These are phyloP conservation scores for Alternaria novae-zelandiae DNA, from an alignment of 2,329 filamentous ascomycete genomes.

Conservation along the genomic window DNA sequence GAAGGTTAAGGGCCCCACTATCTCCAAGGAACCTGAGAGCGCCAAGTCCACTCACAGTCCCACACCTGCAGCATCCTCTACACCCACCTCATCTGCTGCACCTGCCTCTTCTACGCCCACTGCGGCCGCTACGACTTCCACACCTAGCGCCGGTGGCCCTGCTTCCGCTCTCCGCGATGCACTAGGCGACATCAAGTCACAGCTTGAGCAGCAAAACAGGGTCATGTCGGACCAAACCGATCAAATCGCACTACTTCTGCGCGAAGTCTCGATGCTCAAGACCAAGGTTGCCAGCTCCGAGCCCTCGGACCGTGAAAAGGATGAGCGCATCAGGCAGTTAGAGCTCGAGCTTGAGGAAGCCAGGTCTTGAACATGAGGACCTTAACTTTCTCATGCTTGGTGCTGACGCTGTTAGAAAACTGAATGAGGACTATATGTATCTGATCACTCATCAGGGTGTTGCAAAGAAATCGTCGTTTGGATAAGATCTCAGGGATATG, in stretches of 20 bases:
- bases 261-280: conserved; percentile 70
- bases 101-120: conserved; percentile 50
- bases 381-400: background rate
- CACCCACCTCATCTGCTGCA: conserved; percentile 43
- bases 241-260: conserved; percentile 74
- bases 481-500: background rate
- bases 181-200: conserved; percentile 76
- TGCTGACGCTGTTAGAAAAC: background rate
- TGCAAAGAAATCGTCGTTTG: background rate
- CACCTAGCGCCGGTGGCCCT: conserved; percentile 51
- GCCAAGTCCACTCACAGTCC: conserved; percentile 52
- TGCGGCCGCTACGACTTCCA: conserved; percentile 46
- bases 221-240: conserved; percentile 79
- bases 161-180: conserved; percentile 67
- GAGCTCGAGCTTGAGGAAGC: conserved; percentile 52
- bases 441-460: background rate
- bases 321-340: conserved; percentile 50
- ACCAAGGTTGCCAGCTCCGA: conserved; percentile 65
- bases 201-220: conserved; percentile 78
- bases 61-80: conserved; percentile 42
- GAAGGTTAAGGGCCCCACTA: conserved; percentile 44
- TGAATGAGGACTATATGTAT: background rate
- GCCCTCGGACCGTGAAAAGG: conserved; percentile 46
- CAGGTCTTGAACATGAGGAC: conserved; percentile 36
- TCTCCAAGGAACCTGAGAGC: conserved; percentile 52